A percentile compares a stretch with the other conserved stretches of the same genome.
phyloP scores from a whole-genome alignment of 2,329 filamentous ascomycete genomes.

The Neofusicoccum laricinum region DNA sequence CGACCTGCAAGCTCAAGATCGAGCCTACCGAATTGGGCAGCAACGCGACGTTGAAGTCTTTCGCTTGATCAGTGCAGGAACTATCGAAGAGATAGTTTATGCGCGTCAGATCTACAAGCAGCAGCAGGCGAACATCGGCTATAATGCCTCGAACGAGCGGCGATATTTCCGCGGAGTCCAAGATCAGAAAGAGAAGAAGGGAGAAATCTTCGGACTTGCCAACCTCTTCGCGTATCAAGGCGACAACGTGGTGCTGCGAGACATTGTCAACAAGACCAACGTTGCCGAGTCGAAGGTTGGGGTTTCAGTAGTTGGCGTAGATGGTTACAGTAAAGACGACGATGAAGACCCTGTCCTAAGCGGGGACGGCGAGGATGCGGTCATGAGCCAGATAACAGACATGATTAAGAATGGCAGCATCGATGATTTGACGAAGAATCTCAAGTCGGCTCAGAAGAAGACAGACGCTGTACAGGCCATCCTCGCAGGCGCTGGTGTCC shows the following conservation, averaged over 20 bases:
- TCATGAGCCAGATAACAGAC: slow-evolving; percentile 70
- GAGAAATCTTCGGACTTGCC: slow-evolving; percentile 86
- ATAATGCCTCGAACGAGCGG: slow-evolving; percentile 86
- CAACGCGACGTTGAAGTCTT: slow-evolving; percentile 92
- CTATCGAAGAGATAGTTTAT: slow-evolving; percentile 96
- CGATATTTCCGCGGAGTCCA: slow-evolving; percentile 96
- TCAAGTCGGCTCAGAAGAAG: slow-evolving; percentile 36
- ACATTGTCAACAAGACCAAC: slow-evolving; percentile 98
- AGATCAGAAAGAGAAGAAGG: slow-evolving; percentile 75
- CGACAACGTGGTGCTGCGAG: slow-evolving; percentile 77
- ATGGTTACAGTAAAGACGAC: slow-evolving; percentile 60
- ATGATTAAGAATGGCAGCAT: slow-evolving; percentile 50
- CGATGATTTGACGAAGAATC: slow-evolving; percentile 25
- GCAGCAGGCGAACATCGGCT: slow-evolving; percentile 96
- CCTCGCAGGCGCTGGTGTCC: slow-evolving; percentile 79
- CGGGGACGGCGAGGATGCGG: slow-evolving; percentile 60
- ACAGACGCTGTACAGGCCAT: slow-evolving; percentile 84
- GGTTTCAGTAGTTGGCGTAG: slow-evolving; percentile 73
- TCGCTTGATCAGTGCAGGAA: slow-evolving; percentile 83
- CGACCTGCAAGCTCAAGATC: slow-evolving; percentile 92
- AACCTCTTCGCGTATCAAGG: slow-evolving; percentile 84
- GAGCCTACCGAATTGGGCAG: slow-evolving; percentile 94
- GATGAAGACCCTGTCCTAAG: slow-evolving; percentile 24
- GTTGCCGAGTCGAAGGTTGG: slow-evolving; percentile 89
- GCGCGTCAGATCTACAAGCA: slow-evolving; percentile 98